These are phyloP conservation scores for Mercurialis annua DNA, from an alignment of 345 rosid genomes.

Conservation along the genomic window DNA sequence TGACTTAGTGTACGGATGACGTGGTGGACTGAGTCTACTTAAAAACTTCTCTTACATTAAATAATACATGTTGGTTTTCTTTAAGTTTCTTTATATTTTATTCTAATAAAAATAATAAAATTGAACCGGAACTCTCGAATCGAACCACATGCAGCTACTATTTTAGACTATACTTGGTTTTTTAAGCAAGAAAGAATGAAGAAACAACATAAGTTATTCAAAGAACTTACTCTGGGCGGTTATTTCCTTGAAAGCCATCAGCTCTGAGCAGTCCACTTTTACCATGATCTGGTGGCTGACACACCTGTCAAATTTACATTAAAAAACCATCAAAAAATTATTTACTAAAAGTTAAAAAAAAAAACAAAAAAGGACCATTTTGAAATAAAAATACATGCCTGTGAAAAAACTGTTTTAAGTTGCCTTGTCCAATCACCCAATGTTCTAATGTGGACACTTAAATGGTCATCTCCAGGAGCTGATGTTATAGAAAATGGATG, in stretches of 20 bases:
- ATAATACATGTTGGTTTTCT: no score
- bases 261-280: constrained; percentile 67
- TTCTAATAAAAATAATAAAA: no score
- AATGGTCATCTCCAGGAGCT: constrained; percentile 73
- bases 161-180: no score
- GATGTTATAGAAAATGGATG: constrained; percentile 90
- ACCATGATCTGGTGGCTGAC: constrained; percentile 55
- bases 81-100: no score
- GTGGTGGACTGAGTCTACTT: no score
- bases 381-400: constrained; percentile 30
- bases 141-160: no score
- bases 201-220: no score
- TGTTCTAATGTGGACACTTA: constrained; percentile 72
- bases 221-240: constrained; percentile 47
- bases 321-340: neutral
- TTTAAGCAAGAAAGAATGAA: no score
- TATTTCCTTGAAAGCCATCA: constrained; percentile 52
- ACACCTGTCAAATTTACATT: constrained; percentile 40
- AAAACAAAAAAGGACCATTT: neutral
- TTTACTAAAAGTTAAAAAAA: neutral
- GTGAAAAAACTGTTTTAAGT: constrained; percentile 65
- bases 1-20: no score
- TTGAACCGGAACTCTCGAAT: no score
- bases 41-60: no score
- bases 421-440: constrained; percentile 80